A percentile compares a stretch with the other conserved stretches of the same genome.
Evolutionary conservation across 352 stramenopile species (phyloP).

Genomic region (Pilasporangium apinafurcum): DNA sequence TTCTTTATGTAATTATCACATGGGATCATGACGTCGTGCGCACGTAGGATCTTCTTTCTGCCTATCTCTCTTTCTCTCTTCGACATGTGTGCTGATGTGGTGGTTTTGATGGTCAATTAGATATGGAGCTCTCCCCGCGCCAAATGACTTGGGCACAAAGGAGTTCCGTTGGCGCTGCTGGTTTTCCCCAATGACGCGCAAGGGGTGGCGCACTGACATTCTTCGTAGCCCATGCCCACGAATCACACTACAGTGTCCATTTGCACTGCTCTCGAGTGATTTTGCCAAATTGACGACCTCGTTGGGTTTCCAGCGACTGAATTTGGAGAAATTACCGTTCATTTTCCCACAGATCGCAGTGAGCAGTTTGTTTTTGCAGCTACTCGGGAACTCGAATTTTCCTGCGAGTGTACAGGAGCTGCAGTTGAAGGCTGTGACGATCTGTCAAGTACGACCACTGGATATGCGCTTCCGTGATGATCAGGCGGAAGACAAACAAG

Average conservation of each 20-base stretch:
- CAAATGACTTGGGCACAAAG: slow-evolving; percentile 64
- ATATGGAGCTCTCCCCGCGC: slow-evolving; percentile 53
- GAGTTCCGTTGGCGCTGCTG: slow-evolving; percentile 77
- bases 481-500: slow-evolving; percentile 10
- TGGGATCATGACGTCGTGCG: slow-evolving; percentile 76
- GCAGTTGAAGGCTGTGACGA: slow-evolving; percentile 62
- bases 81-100: neutral
- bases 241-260: slow-evolving; percentile 70
- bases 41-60: slow-evolving; percentile 19
- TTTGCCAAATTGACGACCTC: slow-evolving; percentile 80
- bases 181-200: slow-evolving; percentile 50
- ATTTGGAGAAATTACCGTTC: slow-evolving; percentile 69
- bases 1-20: slow-evolving; percentile 62
- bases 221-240: slow-evolving; percentile 56
- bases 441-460: slow-evolving; percentile 63
- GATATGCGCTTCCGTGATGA: slow-evolving; percentile 60
- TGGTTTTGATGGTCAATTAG: slow-evolving; percentile 9
- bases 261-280: slow-evolving; percentile 61
- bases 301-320: slow-evolving; percentile 52
- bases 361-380: slow-evolving; percentile 64
- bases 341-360: slow-evolving; percentile 64
- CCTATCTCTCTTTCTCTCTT: neutral
- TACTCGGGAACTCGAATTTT: slow-evolving; percentile 82
- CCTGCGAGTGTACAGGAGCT: slow-evolving; percentile 40
- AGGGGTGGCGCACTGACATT: slow-evolving; percentile 43